Evolutionary conservation across 2,329 filamentous ascomycete genomes (phyloP).

Genomic region (Fusarium tuaranense): DNA sequence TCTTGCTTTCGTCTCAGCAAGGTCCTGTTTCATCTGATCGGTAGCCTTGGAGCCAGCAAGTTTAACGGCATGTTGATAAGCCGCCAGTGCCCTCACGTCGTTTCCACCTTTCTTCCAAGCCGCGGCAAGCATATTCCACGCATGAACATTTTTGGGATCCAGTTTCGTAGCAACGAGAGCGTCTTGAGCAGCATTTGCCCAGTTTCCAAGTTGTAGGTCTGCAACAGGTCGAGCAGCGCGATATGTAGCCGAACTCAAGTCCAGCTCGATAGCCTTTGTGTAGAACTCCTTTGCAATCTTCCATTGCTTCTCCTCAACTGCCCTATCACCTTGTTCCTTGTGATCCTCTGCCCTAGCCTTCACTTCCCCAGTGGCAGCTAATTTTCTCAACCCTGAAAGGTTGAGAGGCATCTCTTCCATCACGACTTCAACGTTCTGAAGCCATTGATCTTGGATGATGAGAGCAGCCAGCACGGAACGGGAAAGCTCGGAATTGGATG

Average conservation of each 20-base stretch:
- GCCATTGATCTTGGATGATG: constrained; percentile 6
- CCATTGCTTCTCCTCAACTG: not conserved
- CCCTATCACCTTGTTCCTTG: not conserved
- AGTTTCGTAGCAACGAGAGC: not conserved
- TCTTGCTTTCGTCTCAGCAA: not conserved
- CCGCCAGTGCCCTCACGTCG: not conserved
- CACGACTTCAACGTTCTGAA: constrained; percentile 1
- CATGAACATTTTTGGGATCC: not conserved
- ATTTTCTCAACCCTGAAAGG: not conserved
- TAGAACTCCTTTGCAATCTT: constrained; percentile 3
- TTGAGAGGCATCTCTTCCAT: constrained; percentile 2
- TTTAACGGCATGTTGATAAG: not conserved
- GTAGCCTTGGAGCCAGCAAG: not conserved
- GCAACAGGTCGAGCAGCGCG: constrained; percentile 3
- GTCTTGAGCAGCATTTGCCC: constrained; percentile 2
- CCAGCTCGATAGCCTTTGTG: constrained; percentile 4
- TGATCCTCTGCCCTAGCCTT: not conserved
- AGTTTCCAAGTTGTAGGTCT: not conserved
- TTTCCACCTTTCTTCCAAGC: constrained; percentile 5
- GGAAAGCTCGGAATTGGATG: not conserved
- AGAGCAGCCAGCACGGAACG: not conserved
- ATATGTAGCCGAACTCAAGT: not conserved
- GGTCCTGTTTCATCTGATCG: not conserved
- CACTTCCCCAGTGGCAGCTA: not conserved
- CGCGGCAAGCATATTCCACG: not conserved